Evolutionary conservation across 495 filamentous ascomycete genomes (phyloP).

Genomic region (Penicillium atrosanguineum): DNA sequence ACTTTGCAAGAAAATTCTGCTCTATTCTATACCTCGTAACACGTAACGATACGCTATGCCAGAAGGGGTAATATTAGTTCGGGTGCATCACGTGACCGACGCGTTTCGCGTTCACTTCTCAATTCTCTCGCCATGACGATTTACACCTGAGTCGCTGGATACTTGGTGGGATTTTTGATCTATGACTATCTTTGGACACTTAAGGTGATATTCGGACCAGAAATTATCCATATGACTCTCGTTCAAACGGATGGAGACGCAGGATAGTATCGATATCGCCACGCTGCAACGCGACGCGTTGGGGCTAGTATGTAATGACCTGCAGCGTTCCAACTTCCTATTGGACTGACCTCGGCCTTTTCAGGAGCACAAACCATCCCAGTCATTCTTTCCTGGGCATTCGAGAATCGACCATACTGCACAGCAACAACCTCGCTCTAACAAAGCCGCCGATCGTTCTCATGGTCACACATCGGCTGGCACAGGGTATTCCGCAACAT

Average conservation of each 20-base stretch:
- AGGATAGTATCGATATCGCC: slow-evolving; percentile 50
- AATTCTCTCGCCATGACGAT: slow-evolving; percentile 3
- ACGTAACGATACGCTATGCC: slow-evolving; percentile 21
- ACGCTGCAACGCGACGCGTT: slow-evolving; percentile 50
- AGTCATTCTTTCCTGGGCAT: slow-evolving; percentile 14
- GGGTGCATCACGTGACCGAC: slow-evolving; percentile 31
- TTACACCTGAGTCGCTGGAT: not conserved
- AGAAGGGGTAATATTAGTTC: slow-evolving; percentile 31
- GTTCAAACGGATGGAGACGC: slow-evolving; percentile 37
- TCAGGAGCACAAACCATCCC: slow-evolving; percentile 35
- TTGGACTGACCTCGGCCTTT: slow-evolving; percentile 31
- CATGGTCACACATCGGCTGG: slow-evolving; percentile 7
- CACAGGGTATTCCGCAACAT: slow-evolving; percentile 3
- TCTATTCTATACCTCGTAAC: not conserved
- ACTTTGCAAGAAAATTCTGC: not conserved
- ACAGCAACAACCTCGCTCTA: not conserved
- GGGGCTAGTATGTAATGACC: slow-evolving; percentile 39
- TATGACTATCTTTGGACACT: not conserved
- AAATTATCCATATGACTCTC: not conserved
- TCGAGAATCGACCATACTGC: slow-evolving; percentile 9
- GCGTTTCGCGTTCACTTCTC: slow-evolving; percentile 36
- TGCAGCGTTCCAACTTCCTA: slow-evolving; percentile 29
- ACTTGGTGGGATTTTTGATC: not conserved
- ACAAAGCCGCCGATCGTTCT: not conserved
- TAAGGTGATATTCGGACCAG: not conserved